Conservation (phyloP, 768 basidiomycete genomes). For the Scleroderma bovista region DNA sequence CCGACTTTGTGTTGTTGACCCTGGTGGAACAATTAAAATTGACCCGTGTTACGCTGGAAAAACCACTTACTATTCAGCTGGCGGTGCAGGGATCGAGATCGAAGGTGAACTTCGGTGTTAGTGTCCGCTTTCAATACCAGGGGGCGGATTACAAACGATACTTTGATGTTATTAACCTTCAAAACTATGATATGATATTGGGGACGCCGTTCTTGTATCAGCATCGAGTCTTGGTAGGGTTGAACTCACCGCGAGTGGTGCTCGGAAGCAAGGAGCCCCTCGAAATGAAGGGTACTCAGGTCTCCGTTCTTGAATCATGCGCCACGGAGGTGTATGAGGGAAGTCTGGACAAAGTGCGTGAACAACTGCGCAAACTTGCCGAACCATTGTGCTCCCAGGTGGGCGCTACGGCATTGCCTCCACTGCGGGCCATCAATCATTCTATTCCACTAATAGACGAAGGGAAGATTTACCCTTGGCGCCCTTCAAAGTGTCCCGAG, state of each 20-base stretch:
- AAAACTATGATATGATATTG: constrained; percentile 33
- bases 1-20: too few species aligned
- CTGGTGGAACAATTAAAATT: too few species aligned
- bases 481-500: constrained; percentile 32
- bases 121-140: constrained; percentile 11
- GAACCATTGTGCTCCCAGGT: neutral
- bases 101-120: constrained; percentile 16
- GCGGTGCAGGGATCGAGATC: too few species aligned
- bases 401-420: constrained; percentile 10
- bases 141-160: constrained; percentile 12
- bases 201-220: constrained; percentile 29
- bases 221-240: neutral
- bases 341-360: too few species aligned
- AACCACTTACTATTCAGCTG: too few species aligned
- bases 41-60: too few species aligned
- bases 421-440: too few species aligned
- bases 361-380: neutral
- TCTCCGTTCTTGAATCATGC: neutral
- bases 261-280: too few species aligned
- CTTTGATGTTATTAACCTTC: constrained; percentile 35
- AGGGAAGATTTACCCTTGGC: constrained; percentile 28
- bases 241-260: too few species aligned
- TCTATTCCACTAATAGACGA: constrained; percentile 30
- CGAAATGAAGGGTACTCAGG: neutral
- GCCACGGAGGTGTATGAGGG: neutral